A percentile compares a stretch with the other conserved stretches of the same genome.
These are phyloP conservation scores for Aspergillus pseudotamarii DNA, from an alignment of 2,329 filamentous ascomycete species.

Conservation along the genomic window DNA sequence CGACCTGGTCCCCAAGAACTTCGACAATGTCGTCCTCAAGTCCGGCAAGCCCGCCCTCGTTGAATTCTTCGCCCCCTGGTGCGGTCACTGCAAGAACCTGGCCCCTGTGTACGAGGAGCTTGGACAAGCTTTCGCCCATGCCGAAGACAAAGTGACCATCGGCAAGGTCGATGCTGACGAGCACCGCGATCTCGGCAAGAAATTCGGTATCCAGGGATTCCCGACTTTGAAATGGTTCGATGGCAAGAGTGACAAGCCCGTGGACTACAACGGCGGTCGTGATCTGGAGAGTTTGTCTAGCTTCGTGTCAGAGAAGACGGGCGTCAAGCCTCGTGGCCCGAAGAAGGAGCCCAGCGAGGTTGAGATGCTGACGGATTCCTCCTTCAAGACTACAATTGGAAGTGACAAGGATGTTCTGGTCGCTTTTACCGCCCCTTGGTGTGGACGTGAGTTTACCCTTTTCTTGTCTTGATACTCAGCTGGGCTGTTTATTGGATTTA, in stretches of 20 bases:
- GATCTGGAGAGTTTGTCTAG: constrained; percentile 81
- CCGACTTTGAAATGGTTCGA: constrained; percentile 98
- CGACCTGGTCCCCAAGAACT: constrained; percentile 87
- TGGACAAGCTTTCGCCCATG: constrained; percentile 70
- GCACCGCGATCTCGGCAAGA: constrained; percentile 80
- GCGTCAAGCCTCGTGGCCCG: constrained; percentile 70
- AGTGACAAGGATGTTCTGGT: constrained; percentile 87
- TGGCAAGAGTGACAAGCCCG: constrained; percentile 82
- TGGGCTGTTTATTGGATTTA: too few relatives aligned
- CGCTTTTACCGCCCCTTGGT: constrained; percentile 98
- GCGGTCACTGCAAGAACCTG: constrained; percentile 97
- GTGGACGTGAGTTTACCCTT: constrained; percentile 75
- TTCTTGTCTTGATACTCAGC: constrained; percentile 4
- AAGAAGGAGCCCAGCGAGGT: constrained; percentile 71
- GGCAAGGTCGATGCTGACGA: constrained; percentile 96
- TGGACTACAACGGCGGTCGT: constrained; percentile 82
- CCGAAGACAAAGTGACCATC: constrained; percentile 77
- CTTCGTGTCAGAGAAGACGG: constrained; percentile 86
- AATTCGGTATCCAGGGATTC: constrained; percentile 90
- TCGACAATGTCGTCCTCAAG: constrained; percentile 84
- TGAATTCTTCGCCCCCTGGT: constrained; percentile 99
- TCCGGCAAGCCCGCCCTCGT: constrained; percentile 94
- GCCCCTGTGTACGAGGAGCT: constrained; percentile 95
- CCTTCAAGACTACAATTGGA: constrained; percentile 77
- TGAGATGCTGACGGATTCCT: constrained; percentile 75